Evolutionary conservation across 371 early-diverging fungal species (phyloP).

Genomic region (Mortierella sp.): DNA sequence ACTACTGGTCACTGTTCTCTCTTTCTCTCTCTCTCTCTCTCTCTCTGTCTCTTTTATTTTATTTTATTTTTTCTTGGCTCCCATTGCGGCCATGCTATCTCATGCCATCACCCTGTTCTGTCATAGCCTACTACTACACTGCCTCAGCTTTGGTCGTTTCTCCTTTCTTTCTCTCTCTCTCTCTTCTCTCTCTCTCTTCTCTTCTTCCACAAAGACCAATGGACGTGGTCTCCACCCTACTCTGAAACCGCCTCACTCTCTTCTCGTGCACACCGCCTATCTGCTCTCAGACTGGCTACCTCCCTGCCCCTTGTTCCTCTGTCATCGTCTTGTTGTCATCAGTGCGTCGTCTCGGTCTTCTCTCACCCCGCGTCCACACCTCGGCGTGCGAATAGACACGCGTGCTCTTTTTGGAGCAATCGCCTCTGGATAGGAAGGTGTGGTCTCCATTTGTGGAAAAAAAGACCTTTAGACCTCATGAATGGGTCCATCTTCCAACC

Average conservation of each 20-base stretch:
- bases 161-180: neutral
- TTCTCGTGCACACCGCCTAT: neutral
- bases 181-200: neutral
- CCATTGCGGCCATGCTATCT: neutral
- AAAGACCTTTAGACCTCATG: no score
- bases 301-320: no score
- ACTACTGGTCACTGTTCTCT: neutral
- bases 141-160: neutral
- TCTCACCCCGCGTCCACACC: no score
- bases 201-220: neutral
- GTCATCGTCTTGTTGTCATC: no score
- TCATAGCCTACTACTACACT: no score
- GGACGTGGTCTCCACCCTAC: slow-evolving; percentile 5
- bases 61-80: neutral
- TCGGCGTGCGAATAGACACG: no score
- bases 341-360: no score
- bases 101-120: no score
- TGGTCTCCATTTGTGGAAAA: no score
- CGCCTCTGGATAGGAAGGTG: no score
- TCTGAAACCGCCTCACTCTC: neutral
- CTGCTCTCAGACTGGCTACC: neutral
- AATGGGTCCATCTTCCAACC: no score
- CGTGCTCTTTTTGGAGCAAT: no score
- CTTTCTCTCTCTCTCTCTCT: neutral
- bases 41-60: neutral